Evolutionary conservation across 345 rosid species (phyloP).

Genomic region (Atalantia buxifolia): DNA sequence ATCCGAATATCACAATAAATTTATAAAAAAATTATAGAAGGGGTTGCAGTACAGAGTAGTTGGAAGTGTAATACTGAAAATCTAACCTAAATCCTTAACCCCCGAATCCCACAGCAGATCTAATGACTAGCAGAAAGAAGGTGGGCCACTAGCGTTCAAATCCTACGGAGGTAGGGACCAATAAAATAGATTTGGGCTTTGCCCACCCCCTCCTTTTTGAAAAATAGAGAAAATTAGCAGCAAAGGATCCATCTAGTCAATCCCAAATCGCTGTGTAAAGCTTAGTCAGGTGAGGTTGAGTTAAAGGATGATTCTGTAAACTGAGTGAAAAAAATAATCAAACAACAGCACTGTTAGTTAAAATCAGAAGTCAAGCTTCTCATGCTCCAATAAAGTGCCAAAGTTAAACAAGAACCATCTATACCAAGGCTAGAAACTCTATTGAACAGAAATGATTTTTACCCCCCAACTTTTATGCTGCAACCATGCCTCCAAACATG

Average conservation of each 20-base stretch:
- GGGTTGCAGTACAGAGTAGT: neutral
- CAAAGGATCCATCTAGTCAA: neutral
- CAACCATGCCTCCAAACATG: neutral
- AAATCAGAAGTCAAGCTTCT: neutral
- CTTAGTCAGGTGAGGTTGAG: neutral
- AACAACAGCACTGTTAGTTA: neutral
- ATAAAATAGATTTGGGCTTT: no score
- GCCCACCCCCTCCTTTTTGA: no score
- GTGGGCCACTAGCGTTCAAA: neutral
- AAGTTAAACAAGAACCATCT: neutral
- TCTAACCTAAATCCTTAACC: neutral
- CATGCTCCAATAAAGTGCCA: neutral
- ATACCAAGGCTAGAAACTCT: neutral
- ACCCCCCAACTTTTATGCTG: neutral
- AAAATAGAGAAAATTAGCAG: neutral
- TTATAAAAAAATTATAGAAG: neutral
- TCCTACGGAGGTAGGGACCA: no score
- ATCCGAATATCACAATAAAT: neutral
- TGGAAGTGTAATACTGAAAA: neutral
- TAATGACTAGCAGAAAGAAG: neutral
- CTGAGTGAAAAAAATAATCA: neutral
- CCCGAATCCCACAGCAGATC: neutral
- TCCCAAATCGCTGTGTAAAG: neutral
- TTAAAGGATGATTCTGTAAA: neutral
- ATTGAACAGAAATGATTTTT: neutral